These are phyloP conservation scores for Daldinia childiae DNA, from an alignment of 495 filamentous ascomycete species.

Conservation along the genomic window DNA sequence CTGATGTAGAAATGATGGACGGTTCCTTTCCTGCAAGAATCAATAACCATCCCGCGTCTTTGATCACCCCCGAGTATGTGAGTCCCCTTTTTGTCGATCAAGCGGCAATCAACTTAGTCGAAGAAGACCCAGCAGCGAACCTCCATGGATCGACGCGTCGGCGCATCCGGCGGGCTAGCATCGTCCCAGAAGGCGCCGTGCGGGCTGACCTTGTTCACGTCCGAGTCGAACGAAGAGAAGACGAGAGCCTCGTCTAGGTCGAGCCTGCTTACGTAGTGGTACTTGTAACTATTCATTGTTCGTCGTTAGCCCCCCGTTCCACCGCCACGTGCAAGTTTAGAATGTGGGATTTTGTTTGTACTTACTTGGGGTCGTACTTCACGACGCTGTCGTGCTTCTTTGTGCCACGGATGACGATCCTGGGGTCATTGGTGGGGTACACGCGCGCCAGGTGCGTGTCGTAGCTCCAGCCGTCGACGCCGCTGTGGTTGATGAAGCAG, in stretches of 20 bases:
- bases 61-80: conserved; percentile 18
- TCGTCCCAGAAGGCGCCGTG: conserved; percentile 47
- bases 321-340: background rate
- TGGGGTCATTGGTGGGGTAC: conserved; percentile 43
- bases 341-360: background rate
- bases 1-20: conserved; percentile 41
- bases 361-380: conserved; percentile 43
- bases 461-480: conserved; percentile 38
- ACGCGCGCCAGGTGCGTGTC: conserved; percentile 40
- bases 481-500: conserved; percentile 45
- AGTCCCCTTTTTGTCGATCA: conserved; percentile 6
- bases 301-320: conserved; percentile 15
- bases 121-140: conserved; percentile 48
- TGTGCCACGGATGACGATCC: conserved; percentile 40
- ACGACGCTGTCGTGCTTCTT: conserved; percentile 46
- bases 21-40: conserved; percentile 16
- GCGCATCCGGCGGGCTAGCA: conserved; percentile 37
- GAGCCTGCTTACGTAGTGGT: conserved; percentile 53
- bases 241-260: conserved; percentile 46
- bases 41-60: conserved; percentile 18
- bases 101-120: conserved; percentile 21
- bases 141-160: conserved; percentile 44
- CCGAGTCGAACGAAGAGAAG: conserved; percentile 47
- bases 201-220: conserved; percentile 41
- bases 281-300: conserved; percentile 44